Conservation (phyloP, 2,329 filamentous ascomycete species). For the Pseudogymnoascus sp. region DNA sequence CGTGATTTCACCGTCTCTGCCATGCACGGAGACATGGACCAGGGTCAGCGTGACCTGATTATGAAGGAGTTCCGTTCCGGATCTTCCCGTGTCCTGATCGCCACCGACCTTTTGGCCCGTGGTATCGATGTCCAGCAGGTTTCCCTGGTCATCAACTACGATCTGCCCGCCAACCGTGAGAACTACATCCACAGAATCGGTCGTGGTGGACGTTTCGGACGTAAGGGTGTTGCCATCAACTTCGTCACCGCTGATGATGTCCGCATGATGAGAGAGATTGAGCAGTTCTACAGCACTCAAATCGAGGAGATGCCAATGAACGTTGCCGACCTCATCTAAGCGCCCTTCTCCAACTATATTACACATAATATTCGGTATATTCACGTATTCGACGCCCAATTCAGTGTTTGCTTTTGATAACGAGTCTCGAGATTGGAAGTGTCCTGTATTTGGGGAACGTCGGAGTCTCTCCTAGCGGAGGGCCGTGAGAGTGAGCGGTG, state of each 20-base stretch:
- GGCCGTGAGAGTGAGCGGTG: constrained; percentile 29
- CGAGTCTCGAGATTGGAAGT: constrained; percentile 4
- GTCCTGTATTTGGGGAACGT: not conserved
- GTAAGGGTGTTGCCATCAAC: constrained; percentile 99
- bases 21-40: constrained; percentile 99
- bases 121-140: constrained; percentile 99
- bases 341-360: constrained; percentile 14
- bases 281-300: constrained; percentile 99
- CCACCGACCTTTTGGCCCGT: constrained; percentile 94
- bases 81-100: constrained; percentile 96
- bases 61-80: constrained; percentile 99
- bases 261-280: constrained; percentile 99
- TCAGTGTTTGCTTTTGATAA: constrained; percentile 3
- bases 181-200: constrained; percentile 99
- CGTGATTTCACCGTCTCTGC: constrained; percentile 99
- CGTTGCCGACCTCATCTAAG: constrained; percentile 67
- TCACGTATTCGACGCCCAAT: constrained; percentile 6
- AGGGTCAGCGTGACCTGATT: constrained; percentile 94
- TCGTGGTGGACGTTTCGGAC: constrained; percentile 98
- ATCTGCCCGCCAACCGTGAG: constrained; percentile 96
- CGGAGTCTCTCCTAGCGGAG: constrained; percentile 16
- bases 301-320: constrained; percentile 99
- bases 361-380: constrained; percentile 7
- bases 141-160: constrained; percentile 99
- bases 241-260: constrained; percentile 99